These are phyloP conservation scores for Tricholoma matsutake DNA, from an alignment of 768 basidiomycete genomes.

Conservation along the genomic window DNA sequence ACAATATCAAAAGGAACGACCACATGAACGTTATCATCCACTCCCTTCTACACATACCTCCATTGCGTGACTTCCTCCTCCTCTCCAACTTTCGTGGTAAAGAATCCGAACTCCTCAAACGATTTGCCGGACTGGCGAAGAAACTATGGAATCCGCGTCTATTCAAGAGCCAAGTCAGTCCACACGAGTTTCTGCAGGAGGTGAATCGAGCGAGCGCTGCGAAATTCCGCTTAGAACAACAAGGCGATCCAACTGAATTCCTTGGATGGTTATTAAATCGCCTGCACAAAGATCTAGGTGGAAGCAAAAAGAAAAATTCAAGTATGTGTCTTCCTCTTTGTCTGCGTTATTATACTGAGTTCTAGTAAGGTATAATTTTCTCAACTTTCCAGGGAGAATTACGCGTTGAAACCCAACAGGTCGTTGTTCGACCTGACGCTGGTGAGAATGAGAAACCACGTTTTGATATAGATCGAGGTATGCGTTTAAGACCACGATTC, in stretches of 20 bases:
- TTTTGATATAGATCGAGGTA: slow-evolving; percentile 95
- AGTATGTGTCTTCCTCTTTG: slow-evolving; percentile 50
- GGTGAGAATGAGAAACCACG: slow-evolving; percentile 78
- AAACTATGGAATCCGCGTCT: slow-evolving; percentile 95
- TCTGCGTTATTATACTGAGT: slow-evolving; percentile 15
- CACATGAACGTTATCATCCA: slow-evolving; percentile 98
- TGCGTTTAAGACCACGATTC: slow-evolving; percentile 15
- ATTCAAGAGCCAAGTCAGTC: slow-evolving; percentile 97
- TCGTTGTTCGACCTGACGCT: slow-evolving; percentile 76
- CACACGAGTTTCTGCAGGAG: slow-evolving; percentile 99
- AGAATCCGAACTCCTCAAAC: slow-evolving; percentile 82
- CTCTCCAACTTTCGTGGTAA: slow-evolving; percentile 72
- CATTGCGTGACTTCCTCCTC: slow-evolving; percentile 84
- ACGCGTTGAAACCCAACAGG: slow-evolving; percentile 89
- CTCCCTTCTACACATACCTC: slow-evolving; percentile 85
- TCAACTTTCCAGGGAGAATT: slow-evolving; percentile 93
- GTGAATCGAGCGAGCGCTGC: slow-evolving; percentile 86
- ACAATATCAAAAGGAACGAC: slow-evolving; percentile 97
- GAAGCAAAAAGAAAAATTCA: slow-evolving; percentile 88
- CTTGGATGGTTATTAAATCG: slow-evolving; percentile 93
- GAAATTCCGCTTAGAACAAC: slow-evolving; percentile 89
- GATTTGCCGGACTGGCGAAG: slow-evolving; percentile 84
- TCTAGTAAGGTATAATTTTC: slow-evolving; percentile 76
- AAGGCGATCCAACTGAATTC: slow-evolving; percentile 97
- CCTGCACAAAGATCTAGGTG: slow-evolving; percentile 89